Evolutionary conservation across 768 basidiomycete genomes (phyloP).

Genomic region (Boletales sp.): DNA sequence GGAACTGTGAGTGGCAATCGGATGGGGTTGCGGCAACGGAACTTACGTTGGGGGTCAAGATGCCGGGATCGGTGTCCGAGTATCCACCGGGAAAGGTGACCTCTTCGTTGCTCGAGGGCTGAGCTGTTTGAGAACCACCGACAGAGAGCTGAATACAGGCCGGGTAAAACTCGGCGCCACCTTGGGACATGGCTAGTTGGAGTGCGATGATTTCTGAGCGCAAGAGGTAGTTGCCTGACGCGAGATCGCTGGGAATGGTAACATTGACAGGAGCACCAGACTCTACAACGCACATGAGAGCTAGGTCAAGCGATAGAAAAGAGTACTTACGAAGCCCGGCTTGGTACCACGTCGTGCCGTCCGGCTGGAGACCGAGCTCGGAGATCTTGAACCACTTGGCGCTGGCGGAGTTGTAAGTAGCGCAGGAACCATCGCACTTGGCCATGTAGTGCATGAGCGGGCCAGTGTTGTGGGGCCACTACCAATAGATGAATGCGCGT

Average conservation of each 20-base stretch:
- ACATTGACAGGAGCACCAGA: conserved; percentile 37
- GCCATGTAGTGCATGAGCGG: conserved; percentile 75
- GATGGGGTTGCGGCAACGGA: neutral
- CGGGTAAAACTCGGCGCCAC: conserved; percentile 48
- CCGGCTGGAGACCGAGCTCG: conserved; percentile 42
- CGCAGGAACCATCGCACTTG: conserved; percentile 52
- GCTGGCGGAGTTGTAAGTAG: conserved; percentile 47
- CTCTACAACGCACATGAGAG: conserved; percentile 22
- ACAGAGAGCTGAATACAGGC: conserved; percentile 25
- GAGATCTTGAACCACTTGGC: conserved; percentile 76
- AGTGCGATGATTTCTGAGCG: conserved; percentile 77
- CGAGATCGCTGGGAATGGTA: conserved; percentile 47
- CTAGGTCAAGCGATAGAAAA: neutral
- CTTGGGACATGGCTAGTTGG: conserved; percentile 50
- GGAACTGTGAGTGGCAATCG: neutral
- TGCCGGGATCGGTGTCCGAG: conserved; percentile 62
- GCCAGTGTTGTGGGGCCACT: conserved; percentile 58
- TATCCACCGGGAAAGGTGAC: conserved; percentile 72
- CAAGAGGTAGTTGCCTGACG: conserved; percentile 67
- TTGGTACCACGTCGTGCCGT: conserved; percentile 46
- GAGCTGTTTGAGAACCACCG: conserved; percentile 26
- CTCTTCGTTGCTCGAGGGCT: conserved; percentile 29
- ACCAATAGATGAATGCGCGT: neutral
- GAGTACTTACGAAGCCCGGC: conserved; percentile 39
- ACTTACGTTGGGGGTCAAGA: conserved; percentile 48